Evolutionary conservation across 208 protist genomes (phyloP).

Genomic region (Leishmania aethiopica): DNA sequence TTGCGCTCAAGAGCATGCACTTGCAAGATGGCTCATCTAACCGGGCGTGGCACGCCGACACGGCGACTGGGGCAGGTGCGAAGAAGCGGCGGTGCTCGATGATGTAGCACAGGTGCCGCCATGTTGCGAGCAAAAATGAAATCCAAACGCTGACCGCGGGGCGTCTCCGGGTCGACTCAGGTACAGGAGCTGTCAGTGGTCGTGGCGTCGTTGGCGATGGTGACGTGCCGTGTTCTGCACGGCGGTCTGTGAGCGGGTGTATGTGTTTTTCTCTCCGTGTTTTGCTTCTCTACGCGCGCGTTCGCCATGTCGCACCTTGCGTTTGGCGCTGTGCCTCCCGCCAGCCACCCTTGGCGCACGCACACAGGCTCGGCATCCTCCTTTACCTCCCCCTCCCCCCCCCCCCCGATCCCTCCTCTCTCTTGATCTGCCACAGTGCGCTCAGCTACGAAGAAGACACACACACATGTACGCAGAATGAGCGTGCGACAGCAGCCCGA

Average conservation of each 20-base stretch:
- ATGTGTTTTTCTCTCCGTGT: neutral
- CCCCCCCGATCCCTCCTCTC: neutral
- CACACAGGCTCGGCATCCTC: neutral
- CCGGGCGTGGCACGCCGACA: neutral
- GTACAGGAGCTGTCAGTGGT: neutral
- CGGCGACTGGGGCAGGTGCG: neutral
- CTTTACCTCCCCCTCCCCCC: neutral
- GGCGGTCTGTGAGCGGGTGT: neutral
- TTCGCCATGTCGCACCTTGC: neutral
- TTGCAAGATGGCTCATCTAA: neutral
- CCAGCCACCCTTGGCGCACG: neutral
- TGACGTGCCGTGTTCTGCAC: neutral
- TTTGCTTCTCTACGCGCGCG: neutral
- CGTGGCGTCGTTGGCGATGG: neutral
- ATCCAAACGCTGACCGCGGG: neutral
- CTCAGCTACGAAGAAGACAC: neutral
- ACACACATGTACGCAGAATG: neutral
- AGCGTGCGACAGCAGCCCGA: neutral
- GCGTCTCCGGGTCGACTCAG: neutral
- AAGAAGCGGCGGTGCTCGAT: slow-evolving; percentile 19
- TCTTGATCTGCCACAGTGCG: neutral
- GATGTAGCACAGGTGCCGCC: slow-evolving; percentile 1
- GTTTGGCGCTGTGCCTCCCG: neutral
- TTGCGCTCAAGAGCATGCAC: slow-evolving; percentile 14
- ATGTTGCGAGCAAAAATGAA: neutral